These are phyloP conservation scores for Podospora tetraspora DNA, from an alignment of 495 filamentous ascomycete genomes.

Conservation along the genomic window DNA sequence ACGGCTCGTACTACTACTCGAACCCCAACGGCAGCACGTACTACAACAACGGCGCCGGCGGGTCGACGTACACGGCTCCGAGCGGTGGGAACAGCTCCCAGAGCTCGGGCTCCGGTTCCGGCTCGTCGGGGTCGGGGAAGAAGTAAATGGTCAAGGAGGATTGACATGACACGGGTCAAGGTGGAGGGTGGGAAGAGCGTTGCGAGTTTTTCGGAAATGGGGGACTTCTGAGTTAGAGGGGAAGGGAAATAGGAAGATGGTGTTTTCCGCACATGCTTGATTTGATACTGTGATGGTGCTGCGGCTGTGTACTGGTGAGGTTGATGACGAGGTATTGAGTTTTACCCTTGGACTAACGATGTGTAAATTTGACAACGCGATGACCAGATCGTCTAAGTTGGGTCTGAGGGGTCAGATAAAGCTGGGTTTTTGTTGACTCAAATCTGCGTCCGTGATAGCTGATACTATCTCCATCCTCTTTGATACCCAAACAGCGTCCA, in stretches of 20 bases:
- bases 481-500: neutral
- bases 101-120: constrained; percentile 15
- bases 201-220: no score
- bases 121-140: neutral
- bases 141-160: neutral
- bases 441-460: no score
- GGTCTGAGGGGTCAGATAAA: neutral
- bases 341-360: neutral
- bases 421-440: neutral
- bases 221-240: neutral
- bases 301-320: no score
- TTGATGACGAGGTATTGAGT: neutral
- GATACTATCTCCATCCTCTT: neutral
- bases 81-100: constrained; percentile 26
- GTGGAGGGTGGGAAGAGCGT: no score
- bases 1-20: constrained; percentile 58
- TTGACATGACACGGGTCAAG: no score
- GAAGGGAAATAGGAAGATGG: neutral
- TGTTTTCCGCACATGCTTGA: neutral
- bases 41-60: constrained; percentile 40
- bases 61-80: constrained; percentile 39
- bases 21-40: constrained; percentile 50
- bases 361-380: neutral
- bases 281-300: no score
- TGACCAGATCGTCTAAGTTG: neutral